These are phyloP conservation scores for Carallia brachiata DNA, from an alignment of 345 rosid species.

Conservation along the genomic window DNA sequence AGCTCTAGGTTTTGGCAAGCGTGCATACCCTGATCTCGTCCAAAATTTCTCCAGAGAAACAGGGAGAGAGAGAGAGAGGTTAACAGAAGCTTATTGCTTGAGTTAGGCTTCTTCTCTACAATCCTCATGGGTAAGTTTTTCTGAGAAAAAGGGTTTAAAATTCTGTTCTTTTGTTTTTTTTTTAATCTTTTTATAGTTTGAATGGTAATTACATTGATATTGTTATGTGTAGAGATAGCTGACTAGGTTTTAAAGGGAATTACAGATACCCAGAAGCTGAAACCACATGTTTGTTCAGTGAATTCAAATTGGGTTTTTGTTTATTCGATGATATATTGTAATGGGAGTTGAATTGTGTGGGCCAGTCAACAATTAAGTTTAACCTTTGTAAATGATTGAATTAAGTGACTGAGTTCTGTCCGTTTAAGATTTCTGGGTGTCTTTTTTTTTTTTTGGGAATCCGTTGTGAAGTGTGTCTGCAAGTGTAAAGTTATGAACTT, in stretches of 20 bases:
- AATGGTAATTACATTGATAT: background rate
- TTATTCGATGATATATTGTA: conserved; percentile 1
- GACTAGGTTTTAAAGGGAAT: background rate
- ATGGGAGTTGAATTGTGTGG: background rate
- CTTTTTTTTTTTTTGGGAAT: background rate
- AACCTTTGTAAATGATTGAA: background rate
- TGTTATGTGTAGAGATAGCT: background rate
- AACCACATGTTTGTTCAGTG: background rate
- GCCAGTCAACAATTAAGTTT: background rate
- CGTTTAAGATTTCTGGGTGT: too few species aligned
- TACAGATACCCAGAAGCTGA: conserved; percentile 6
- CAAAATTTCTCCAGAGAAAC: too few species aligned
- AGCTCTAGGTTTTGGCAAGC: conserved; percentile 6
- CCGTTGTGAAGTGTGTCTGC: too few species aligned
- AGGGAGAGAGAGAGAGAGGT: background rate
- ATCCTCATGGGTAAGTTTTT: too few species aligned
- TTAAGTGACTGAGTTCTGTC: background rate
- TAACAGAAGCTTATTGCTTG: background rate
- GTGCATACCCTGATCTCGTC: too few species aligned
- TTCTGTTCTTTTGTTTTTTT: background rate
- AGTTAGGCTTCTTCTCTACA: too few species aligned
- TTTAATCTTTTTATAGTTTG: background rate
- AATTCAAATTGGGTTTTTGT: background rate
- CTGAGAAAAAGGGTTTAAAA: too few species aligned
- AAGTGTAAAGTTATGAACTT: too few species aligned